These are phyloP conservation scores for Hordeum pubiflorum DNA, from an alignment of 202 grass and related monocot genomes.

Conservation along the genomic window DNA sequence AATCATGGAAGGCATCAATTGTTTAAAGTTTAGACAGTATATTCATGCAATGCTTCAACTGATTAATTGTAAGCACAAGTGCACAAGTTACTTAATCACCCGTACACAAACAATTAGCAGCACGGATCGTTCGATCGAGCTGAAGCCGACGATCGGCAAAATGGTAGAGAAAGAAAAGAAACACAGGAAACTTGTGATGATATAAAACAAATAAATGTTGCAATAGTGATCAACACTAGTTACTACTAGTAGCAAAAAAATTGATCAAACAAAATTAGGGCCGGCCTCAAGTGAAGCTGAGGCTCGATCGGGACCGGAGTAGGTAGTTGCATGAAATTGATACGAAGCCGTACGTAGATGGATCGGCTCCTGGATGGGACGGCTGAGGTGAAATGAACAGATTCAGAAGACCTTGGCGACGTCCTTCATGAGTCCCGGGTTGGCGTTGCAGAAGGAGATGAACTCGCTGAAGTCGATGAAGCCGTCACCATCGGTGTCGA, in stretches of 20 bases:
- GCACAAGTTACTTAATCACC: background rate
- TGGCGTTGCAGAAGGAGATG: constrained; percentile 83
- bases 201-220: background rate
- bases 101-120: background rate
- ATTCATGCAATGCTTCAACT: background rate
- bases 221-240: background rate
- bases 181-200: background rate
- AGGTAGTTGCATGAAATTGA: background rate
- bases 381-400: background rate
- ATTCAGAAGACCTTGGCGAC: constrained; percentile 83
- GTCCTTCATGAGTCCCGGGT: constrained; percentile 83
- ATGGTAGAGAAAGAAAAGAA: background rate
- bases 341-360: background rate
- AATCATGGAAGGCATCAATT: background rate
- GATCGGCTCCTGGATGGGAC: background rate
- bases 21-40: background rate
- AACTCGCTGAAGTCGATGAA: constrained; percentile 86
- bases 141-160: background rate
- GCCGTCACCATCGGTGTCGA: constrained; percentile 89
- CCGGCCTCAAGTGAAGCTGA: background rate
- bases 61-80: background rate
- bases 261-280: background rate
- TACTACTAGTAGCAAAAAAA: background rate
- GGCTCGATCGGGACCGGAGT: background rate
- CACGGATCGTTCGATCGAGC: background rate